Conservation (phyloP, 2,329 filamentous ascomycete genomes). For the Penicillium sp. region DNA sequence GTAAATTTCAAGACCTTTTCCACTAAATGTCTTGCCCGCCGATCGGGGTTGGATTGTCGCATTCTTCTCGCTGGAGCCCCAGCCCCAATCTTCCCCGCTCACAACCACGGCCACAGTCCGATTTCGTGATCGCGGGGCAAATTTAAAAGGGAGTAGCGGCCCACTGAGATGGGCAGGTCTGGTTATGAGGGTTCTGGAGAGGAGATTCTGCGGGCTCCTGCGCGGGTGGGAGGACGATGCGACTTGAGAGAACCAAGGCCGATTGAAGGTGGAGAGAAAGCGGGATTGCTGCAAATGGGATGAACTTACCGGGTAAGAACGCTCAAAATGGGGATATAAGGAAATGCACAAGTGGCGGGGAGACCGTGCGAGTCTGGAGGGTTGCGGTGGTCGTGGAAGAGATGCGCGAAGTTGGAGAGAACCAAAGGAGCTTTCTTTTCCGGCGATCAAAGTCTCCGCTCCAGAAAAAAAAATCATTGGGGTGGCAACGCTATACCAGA, state of each 20-base stretch:
- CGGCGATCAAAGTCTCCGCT: slow-evolving; percentile 30
- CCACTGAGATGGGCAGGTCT: neutral
- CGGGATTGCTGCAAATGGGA: slow-evolving; percentile 14
- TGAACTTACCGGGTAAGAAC: slow-evolving; percentile 18
- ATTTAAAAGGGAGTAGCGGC: neutral
- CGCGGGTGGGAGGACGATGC: slow-evolving; percentile 17
- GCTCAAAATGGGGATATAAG: neutral
- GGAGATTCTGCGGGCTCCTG: slow-evolving; percentile 9
- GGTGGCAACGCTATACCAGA: slow-evolving; percentile 26
- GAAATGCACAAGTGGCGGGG: slow-evolving; percentile 8
- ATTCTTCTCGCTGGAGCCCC: slow-evolving; percentile 11
- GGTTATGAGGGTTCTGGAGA: neutral
- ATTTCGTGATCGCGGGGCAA: neutral
- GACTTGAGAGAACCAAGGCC: slow-evolving; percentile 12
- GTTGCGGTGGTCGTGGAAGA: slow-evolving; percentile 17
- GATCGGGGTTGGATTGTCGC: slow-evolving; percentile 13
- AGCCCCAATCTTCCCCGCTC: slow-evolving; percentile 8
- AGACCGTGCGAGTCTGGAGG: slow-evolving; percentile 15
- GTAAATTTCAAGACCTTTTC: neutral
- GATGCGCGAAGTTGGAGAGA: slow-evolving; percentile 26
- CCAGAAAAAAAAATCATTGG: slow-evolving; percentile 27
- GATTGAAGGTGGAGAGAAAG: slow-evolving; percentile 15
- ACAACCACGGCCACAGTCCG: neutral
- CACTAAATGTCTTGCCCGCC: neutral
- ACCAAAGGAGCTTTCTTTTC: slow-evolving; percentile 31